Evolutionary conservation across 2,329 filamentous ascomycete genomes (phyloP).

Genomic region (Phyllosticta citriasiana): DNA sequence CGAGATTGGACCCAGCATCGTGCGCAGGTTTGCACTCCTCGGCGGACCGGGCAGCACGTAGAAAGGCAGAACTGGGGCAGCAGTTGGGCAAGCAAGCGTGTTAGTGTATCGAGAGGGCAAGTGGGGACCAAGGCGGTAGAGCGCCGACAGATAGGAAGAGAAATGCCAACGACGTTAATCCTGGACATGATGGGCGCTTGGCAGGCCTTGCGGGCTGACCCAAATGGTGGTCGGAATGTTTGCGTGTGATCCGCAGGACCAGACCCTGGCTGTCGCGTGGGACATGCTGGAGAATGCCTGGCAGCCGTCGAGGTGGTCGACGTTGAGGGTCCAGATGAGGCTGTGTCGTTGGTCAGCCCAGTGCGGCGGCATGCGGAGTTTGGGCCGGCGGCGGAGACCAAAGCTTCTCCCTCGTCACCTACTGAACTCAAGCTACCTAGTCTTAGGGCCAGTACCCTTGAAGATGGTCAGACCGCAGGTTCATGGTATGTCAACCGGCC

Average conservation of each 20-base stretch:
- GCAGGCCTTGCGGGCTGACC: not conserved
- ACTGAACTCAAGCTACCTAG: constrained; percentile 11
- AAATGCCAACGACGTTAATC: not conserved
- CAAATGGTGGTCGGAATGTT: not conserved
- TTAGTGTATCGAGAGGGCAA: not conserved
- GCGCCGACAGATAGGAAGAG: not conserved
- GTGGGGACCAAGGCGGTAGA: not conserved
- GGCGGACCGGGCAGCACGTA: constrained; percentile 80
- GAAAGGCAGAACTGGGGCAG: not conserved
- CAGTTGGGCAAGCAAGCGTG: not conserved
- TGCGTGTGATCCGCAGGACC: not conserved
- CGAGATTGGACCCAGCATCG: constrained; percentile 68
- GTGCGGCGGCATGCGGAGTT: not conserved
- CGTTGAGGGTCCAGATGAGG: not conserved
- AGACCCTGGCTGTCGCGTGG: not conserved
- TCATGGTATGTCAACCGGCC: constrained; percentile 7
- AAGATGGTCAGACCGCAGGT: constrained; percentile 11
- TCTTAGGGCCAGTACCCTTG: constrained; percentile 11
- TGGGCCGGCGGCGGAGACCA: constrained; percentile 6
- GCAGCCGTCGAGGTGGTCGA: not conserved
- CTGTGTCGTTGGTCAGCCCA: not conserved
- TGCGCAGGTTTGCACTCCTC: constrained; percentile 84
- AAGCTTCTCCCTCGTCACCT: constrained; percentile 10
- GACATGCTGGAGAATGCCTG: not conserved
- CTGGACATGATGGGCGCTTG: not conserved